Evolutionary conservation across 2,329 filamentous ascomycete species (phyloP).

Genomic region (Huntiella moniliformis): DNA sequence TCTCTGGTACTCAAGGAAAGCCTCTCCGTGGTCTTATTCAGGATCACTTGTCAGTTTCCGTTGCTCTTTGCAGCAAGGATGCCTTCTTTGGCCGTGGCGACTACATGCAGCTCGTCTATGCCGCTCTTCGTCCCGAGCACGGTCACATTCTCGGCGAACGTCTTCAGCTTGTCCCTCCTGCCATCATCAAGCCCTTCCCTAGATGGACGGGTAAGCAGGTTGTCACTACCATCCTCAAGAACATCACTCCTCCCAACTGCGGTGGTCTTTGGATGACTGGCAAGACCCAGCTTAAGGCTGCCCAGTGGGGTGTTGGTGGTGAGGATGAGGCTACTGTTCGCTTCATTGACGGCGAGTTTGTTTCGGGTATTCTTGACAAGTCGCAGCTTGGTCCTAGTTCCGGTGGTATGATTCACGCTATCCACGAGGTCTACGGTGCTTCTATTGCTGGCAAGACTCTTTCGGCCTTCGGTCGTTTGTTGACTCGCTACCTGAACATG

Average conservation of each 20-base stretch:
- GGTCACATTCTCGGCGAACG: conserved; percentile 70
- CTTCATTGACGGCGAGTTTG: conserved; percentile 70
- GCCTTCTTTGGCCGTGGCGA: conserved; percentile 74
- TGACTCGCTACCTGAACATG: conserved; percentile 84
- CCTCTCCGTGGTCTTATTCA: conserved; percentile 91
- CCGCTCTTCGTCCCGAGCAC: conserved; percentile 71
- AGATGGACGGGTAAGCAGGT: conserved; percentile 96
- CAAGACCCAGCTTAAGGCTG: conserved; percentile 58
- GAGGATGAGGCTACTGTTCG: conserved; percentile 65
- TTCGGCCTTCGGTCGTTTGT: conserved; percentile 69
- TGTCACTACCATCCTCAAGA: conserved; percentile 79
- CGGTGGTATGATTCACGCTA: conserved; percentile 74
- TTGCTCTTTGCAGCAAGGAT: conserved; percentile 77
- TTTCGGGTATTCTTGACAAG: conserved; percentile 88
- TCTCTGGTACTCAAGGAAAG: conserved; percentile 84
- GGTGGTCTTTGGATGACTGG: conserved; percentile 63
- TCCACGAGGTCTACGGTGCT: conserved; percentile 87
- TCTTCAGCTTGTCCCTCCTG: conserved; percentile 63
- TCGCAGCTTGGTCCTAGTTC: conserved; percentile 76
- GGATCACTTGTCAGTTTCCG: conserved; percentile 91
- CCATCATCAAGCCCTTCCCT: conserved; percentile 60
- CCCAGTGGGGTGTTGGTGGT: conserved; percentile 52
- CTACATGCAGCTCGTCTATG: conserved; percentile 89
- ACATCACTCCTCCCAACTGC: conserved; percentile 63
- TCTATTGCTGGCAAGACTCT: conserved; percentile 71